Base-by-base conservation (phyloP, 1,284 basidiomycete genomes). In the Malassezia caprae region DNA sequence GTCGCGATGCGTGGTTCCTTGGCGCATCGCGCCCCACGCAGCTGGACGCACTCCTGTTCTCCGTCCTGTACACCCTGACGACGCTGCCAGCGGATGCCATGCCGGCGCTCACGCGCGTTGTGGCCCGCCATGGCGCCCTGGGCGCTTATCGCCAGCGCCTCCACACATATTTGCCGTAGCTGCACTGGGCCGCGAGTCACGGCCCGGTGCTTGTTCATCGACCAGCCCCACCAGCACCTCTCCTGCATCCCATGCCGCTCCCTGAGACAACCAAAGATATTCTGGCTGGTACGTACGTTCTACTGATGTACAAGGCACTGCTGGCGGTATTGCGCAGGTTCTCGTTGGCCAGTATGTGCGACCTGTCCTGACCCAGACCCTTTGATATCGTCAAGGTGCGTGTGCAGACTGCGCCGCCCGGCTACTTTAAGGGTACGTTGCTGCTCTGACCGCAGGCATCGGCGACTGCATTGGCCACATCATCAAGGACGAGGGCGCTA, bases 351-450 rank as follows among this genome's bases (percentile, higher is more conserved):
- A 94, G 77, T 52, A 27, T 19, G 45, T 52, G 23, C 31, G 17
- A n/a, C 13, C 34, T 13, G 7, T 30, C 13, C 3, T 23, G 40
- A 45, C 51, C 27, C 27, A 51, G 43, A 24, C 88, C 90, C 17
- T 93, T 96, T 74, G 91, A 96, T 77, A 94, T 94, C 62, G 87
- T 93, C 77, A 96, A 96, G 83, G 79, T 80, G 81, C 83, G 91
- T 60, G 87, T 96, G 81, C 93, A 98, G 82, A 94, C 90, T 7
- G 82, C 89, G n/a, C 81, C 89, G 12, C 83, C 83, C 64, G 90
- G 90, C 48, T 90, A 87, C 6, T 96, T 93, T 77, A 51, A 43
- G 4, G 54, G 53, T 28, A 21, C 27, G 48, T 51, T 5, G 11
- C 26, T n/a, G 8, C 12, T 15, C 48, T 50, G 3, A 50, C 48